Percentiles rank a stretch among this genome's conserved stretches.
Evolutionary conservation across 352 stramenopile genomes (phyloP).

Genomic region (Pythium diclinum): DNA sequence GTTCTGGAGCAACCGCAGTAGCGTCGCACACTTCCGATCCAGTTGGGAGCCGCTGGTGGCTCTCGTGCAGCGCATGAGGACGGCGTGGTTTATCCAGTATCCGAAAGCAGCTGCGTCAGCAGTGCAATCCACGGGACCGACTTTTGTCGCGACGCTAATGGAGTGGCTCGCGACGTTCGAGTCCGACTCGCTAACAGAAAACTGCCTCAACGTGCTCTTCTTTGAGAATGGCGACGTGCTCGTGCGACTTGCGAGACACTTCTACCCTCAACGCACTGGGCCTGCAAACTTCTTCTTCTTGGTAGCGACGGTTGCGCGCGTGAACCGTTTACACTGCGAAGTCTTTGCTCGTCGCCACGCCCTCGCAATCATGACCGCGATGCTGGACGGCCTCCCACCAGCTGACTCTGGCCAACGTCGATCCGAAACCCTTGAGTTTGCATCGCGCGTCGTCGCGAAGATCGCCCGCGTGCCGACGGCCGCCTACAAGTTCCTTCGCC

Average conservation of each 20-base stretch:
- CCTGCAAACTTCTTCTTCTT: constrained; percentile 29
- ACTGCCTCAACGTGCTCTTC: constrained; percentile 36
- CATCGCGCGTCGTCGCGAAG: constrained; percentile 29
- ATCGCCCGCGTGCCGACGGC: constrained; percentile 21
- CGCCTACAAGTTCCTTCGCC: constrained; percentile 26
- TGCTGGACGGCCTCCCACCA: constrained; percentile 15
- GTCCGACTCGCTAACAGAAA: constrained; percentile 27
- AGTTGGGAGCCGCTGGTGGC: constrained; percentile 23
- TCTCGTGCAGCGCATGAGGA: constrained; percentile 26
- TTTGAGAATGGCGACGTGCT: constrained; percentile 33
- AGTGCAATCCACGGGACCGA: neutral
- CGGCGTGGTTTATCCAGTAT: neutral
- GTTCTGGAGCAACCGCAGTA: constrained; percentile 32
- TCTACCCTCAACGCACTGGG: constrained; percentile 21
- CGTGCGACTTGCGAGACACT: constrained; percentile 20
- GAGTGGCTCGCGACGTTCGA: constrained; percentile 37
- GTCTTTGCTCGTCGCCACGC: constrained; percentile 29
- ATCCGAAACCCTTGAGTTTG: constrained; percentile 26
- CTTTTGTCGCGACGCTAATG: constrained; percentile 30
- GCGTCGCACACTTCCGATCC: constrained; percentile 23
- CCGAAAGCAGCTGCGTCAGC: neutral
- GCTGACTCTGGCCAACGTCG: neutral
- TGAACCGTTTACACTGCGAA: constrained; percentile 33
- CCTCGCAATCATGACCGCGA: constrained; percentile 11
- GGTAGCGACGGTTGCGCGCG: constrained; percentile 25